Conservation (phyloP, 768 basidiomycete genomes). For the Tricholoma saponaceum region DNA sequence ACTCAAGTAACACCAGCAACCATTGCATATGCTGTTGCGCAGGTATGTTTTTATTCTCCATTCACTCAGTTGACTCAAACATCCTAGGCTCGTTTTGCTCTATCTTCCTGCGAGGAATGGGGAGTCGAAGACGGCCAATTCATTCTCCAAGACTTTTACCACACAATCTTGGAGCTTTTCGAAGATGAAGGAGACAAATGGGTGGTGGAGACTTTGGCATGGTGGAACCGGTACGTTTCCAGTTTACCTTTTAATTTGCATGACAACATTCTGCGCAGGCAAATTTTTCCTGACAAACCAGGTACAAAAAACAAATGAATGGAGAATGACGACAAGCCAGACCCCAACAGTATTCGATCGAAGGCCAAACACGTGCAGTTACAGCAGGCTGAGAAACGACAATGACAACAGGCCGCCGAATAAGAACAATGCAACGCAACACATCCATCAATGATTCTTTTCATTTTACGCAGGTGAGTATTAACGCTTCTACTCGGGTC, state of each 20-base stretch:
- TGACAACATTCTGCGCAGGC: background rate
- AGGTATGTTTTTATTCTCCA: background rate
- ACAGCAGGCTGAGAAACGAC: background rate
- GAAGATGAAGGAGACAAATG: background rate
- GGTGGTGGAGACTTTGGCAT: background rate
- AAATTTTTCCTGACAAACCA: background rate
- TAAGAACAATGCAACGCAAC: no score
- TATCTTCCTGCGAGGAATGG: no score
- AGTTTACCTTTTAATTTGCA: background rate
- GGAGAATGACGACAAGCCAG: background rate
- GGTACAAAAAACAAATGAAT: background rate
- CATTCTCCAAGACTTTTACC: no score
- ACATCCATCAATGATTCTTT: background rate
- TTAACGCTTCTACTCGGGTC: no score
- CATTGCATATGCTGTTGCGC: background rate
- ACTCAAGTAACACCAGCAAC: no score
- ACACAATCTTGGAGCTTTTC: no score
- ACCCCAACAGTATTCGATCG: background rate
- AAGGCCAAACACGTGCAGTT: background rate
- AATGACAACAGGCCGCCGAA: background rate
- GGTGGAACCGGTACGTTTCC: background rate
- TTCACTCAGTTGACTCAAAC: background rate
- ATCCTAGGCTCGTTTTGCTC: background rate
- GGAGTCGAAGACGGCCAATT: no score
- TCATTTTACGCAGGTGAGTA: background rate